Evolutionary conservation across 768 basidiomycete species (phyloP), one percentile per base, ranked within the genome.

Genomic region (Rhodosporidiobolus odoratus): DNA sequence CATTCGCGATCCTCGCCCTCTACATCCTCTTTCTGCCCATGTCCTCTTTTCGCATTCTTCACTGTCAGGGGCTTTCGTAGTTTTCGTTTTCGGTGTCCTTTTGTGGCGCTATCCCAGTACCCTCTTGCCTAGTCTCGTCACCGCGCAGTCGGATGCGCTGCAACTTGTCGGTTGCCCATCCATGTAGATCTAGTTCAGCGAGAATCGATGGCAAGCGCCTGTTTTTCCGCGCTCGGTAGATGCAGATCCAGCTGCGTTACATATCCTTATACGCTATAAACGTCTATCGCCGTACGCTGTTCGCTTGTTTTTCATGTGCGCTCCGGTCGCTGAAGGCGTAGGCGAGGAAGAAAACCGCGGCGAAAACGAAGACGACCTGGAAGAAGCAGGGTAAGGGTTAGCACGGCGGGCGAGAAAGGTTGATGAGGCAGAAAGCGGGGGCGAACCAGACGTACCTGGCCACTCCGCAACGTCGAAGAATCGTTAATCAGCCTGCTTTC

Each of bases 401-500:
- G 13, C 15, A 17, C 12, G 23, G 23, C 10, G 5, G 47, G 57
- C 0, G n/a, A 41, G 40, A 21, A 34, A 45, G n/a, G 53, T n/a
- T 23, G 54, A 57, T 7, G 57, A 21, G 4, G 35, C 37, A 25
- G 58, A 38, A 40, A 17, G 40, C 6, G 25, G 45, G 21, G 34
- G 4, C 7, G 19, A 32, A 34, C n/a, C 23, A 6, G 34, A 43
- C 59, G 45, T 45, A 67, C 70, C 57, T 66, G 65, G 23, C 61
- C 62, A 17, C 60, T 71, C 35, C 70, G 37, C 40, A 58, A 1
- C n/a, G 62, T 50, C 52, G 62, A 59, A 58, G 62, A 64, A 43
- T 73, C 72, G 58, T 74, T 74, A 61, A 74, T 74, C 62, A 74
- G 41, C 53, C 73, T n/a, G 43, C 72, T 73, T 62, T 73, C 72